These are phyloP conservation scores for Boletus vinaceobasis DNA, from an alignment of 768 basidiomycete species.

Conservation along the genomic window DNA sequence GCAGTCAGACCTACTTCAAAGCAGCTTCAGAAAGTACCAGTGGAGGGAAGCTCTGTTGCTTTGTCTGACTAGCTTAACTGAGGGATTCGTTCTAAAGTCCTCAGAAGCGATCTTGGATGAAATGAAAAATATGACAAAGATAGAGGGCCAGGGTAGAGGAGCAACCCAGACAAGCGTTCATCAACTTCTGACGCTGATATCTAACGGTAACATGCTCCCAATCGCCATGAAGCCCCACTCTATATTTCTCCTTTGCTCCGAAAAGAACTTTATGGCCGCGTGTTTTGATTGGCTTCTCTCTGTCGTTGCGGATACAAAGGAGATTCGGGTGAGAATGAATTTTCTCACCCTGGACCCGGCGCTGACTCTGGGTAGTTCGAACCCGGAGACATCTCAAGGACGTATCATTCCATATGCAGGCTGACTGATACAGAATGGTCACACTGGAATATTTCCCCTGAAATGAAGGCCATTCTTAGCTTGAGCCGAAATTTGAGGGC, in stretches of 20 bases:
- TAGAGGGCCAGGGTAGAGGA: no score
- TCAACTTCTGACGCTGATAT: neutral
- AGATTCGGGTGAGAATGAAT: rapidly evolving
- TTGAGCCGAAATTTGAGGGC: no score
- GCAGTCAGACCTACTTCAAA: neutral
- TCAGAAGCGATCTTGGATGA: no score
- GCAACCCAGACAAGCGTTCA: no score
- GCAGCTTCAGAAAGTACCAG: constrained; percentile 6
- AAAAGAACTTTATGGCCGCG: neutral
- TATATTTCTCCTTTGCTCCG: constrained; percentile 4
- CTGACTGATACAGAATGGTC: neutral
- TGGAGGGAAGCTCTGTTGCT: constrained; percentile 1
- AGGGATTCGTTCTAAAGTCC: neutral
- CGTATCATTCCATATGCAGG: neutral
- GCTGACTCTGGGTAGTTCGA: neutral
- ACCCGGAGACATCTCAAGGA: neutral
- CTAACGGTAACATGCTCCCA: neutral
- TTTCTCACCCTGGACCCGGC: neutral
- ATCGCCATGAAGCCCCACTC: neutral
- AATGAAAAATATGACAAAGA: no score
- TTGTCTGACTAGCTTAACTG: neutral
- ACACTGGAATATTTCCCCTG: no score
- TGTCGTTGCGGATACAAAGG: neutral
- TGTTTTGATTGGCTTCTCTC: neutral
- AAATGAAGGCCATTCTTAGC: no score